Percentiles rank a stretch among this genome's conserved stretches.
phyloP scores from a whole-genome alignment of 2,329 filamentous ascomycete species.

The Ascochyta pisi region DNA sequence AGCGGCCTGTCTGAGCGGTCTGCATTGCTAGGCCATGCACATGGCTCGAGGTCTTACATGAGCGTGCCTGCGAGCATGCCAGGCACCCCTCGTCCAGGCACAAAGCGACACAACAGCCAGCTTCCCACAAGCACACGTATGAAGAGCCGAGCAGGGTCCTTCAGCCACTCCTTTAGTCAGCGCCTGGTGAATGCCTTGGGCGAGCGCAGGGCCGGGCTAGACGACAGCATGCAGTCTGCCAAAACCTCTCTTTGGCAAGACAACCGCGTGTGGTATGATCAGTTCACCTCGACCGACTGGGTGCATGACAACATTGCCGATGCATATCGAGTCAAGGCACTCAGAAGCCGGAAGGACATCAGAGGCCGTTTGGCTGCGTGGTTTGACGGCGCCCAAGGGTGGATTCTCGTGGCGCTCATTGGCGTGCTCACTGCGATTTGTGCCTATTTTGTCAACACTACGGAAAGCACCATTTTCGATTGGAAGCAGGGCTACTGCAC shows the following conservation, averaged over 20 bases:
- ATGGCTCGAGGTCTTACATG: slow-evolving; percentile 51
- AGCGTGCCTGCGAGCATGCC: slow-evolving; percentile 50
- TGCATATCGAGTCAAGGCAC: slow-evolving; percentile 83
- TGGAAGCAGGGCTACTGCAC: slow-evolving; percentile 89
- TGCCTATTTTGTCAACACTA: slow-evolving; percentile 88
- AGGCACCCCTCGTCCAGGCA: slow-evolving; percentile 52
- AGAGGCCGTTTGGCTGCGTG: slow-evolving; percentile 77
- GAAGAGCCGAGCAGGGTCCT: slow-evolving; percentile 43
- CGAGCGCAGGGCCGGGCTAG: slow-evolving; percentile 56
- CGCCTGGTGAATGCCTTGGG: slow-evolving; percentile 67
- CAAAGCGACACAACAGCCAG: slow-evolving; percentile 48
- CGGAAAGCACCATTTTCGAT: slow-evolving; percentile 85
- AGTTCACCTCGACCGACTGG: slow-evolving; percentile 98
- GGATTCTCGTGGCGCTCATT: slow-evolving; percentile 90
- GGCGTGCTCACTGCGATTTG: slow-evolving; percentile 84
- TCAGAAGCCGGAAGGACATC: slow-evolving; percentile 82
- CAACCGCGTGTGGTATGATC: slow-evolving; percentile 97
- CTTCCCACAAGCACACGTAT: slow-evolving; percentile 39
- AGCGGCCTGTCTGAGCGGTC: slow-evolving; percentile 55
- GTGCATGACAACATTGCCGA: slow-evolving; percentile 97
- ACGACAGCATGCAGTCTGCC: slow-evolving; percentile 66
- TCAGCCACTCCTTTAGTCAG: slow-evolving; percentile 47
- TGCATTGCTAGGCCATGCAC: slow-evolving; percentile 52
- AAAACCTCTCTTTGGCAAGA: slow-evolving; percentile 74
- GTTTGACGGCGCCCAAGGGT: slow-evolving; percentile 89